Conservation (phyloP, 306 rosid genomes). For the Biancaea sappan region DNA sequence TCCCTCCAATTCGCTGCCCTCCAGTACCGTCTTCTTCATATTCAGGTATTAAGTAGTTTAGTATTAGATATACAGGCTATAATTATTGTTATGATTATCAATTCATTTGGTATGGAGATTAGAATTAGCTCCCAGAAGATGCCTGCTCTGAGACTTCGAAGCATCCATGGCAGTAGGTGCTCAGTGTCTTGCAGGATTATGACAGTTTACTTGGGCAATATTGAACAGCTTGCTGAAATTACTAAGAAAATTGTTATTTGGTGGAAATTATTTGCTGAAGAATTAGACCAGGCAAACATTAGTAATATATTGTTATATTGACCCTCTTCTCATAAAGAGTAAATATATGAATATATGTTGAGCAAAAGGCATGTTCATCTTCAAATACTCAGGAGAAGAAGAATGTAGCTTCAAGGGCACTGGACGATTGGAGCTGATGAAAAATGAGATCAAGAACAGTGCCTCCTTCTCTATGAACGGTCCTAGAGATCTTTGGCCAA, state of each 20-base stretch:
- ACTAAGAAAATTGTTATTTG: not conserved
- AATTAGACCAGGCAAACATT: not conserved
- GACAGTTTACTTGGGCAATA: no score
- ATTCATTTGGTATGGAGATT: no score
- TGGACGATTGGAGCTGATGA: constrained; percentile 57
- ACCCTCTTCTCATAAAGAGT: constrained; percentile 3
- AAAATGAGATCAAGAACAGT: constrained; percentile 53
- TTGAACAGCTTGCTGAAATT: constrained; percentile 2
- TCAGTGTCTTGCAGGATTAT: no score
- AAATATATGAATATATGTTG: constrained; percentile 15
- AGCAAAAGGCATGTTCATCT: constrained; percentile 12
- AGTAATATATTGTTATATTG: not conserved
- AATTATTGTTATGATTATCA: no score
- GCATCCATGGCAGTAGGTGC: no score
- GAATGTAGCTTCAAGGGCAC: constrained; percentile 81
- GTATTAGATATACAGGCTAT: not conserved
- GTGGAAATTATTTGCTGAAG: constrained; percentile 24
- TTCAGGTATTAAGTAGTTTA: constrained; percentile 46
- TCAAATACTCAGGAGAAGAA: constrained; percentile 43
- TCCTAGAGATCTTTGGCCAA: constrained; percentile 78
- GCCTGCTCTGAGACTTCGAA: no score
- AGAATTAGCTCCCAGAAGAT: no score
- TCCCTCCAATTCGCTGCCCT: constrained; percentile 62
- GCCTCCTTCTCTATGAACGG: constrained; percentile 58
- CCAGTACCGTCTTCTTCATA: constrained; percentile 27